Percentiles rank a stretch among this genome's conserved stretches.
Evolutionary conservation across 1,139 yeast species (phyloP).

Genomic region (Hansenula anomala): DNA sequence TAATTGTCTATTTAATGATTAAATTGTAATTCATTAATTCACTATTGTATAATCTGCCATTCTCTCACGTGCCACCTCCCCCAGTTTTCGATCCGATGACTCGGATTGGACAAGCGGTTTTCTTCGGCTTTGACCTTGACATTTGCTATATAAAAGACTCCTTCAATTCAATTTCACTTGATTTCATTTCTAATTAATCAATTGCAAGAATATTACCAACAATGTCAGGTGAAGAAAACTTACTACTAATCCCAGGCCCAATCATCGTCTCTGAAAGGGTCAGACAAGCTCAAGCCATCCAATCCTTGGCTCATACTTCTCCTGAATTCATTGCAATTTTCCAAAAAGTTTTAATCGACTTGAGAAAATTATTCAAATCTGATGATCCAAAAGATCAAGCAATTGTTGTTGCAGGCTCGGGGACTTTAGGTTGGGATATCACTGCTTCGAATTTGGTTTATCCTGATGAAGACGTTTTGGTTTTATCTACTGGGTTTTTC

Average conservation of each 20-base stretch:
- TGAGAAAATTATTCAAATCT: conserved; percentile 73
- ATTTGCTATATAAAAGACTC: no score
- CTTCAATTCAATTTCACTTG: no score
- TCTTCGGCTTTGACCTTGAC: no score
- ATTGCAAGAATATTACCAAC: no score
- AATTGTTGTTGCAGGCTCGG: conserved; percentile 81
- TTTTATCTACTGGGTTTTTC: conserved; percentile 90
- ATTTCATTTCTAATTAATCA: no score
- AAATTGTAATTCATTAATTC: no score
- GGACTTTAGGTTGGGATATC: conserved; percentile 94
- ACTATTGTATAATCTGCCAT: no score
- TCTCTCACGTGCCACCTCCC: no score
- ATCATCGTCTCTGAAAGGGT: conserved; percentile 84
- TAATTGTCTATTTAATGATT: no score
- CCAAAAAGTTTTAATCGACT: conserved; percentile 59
- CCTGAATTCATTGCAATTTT: conserved; percentile 78
- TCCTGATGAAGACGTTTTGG: conserved; percentile 60
- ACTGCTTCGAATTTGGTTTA: conserved; percentile 72
- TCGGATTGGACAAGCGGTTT: no score
- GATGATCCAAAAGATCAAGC: conserved; percentile 59
- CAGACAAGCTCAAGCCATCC: conserved; percentile 76
- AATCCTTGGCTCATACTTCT: conserved; percentile 88
- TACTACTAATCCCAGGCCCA: conserved; percentile 87
- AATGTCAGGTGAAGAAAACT: conserved; percentile 20
- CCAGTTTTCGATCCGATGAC: no score